Percentiles rank a stretch among this genome's conserved stretches.
Conservation (phyloP, 441 rosid genomes). For the Eruca vesicaria region DNA sequence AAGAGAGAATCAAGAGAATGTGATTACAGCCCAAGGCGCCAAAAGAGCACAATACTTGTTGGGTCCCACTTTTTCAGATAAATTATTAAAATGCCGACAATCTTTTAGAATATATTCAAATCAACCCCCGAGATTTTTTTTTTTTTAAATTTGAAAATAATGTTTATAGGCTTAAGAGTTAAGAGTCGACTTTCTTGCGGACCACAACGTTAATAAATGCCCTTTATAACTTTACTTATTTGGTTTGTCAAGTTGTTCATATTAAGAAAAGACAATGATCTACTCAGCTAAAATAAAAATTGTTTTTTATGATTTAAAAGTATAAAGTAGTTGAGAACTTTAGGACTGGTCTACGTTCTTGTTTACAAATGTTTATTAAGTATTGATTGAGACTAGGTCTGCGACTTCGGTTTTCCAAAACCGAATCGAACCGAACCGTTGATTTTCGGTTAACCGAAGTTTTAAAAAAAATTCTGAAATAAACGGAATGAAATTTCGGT, state of each 20-base stretch:
- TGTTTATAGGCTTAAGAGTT: conserved; percentile 10
- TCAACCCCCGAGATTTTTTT: background rate
- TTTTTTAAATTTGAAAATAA: background rate
- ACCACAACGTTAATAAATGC: background rate
- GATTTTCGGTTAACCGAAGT: no score
- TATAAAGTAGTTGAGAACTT: conserved; percentile 10
- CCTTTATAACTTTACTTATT: conserved; percentile 3
- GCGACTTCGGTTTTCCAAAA: no score
- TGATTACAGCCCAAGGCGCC: conserved; percentile 30
- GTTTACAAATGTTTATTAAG: background rate
- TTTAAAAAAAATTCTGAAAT: no score
- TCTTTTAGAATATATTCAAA: background rate
- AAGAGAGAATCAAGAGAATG: background rate
- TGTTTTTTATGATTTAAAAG: background rate
- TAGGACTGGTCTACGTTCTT: background rate
- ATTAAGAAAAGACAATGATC: background rate
- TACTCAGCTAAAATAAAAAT: background rate
- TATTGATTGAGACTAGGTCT: no score
- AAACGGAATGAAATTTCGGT: no score
- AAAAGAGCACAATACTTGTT: conserved; percentile 23
- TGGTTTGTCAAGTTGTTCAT: conserved; percentile 9
- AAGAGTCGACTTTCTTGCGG: conserved; percentile 8
- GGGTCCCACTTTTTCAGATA: conserved; percentile 28
- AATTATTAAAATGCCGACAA: background rate
- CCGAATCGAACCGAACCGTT: no score